Base-by-base conservation (phyloP, 352 stramenopile genomes). In the Phytophthora niederhauseri region DNA sequence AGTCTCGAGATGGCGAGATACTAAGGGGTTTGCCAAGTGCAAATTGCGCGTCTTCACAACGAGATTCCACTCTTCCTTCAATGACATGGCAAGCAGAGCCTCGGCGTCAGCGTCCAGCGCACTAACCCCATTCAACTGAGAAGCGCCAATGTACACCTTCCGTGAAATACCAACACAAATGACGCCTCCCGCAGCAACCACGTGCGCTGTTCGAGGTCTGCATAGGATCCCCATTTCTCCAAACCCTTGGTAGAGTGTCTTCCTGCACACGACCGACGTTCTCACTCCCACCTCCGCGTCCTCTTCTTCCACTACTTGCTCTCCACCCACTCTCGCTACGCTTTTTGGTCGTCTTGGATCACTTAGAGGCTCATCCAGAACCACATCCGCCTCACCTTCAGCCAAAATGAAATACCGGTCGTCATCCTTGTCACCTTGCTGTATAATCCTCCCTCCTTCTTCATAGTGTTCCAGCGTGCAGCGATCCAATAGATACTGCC, bases 211-310 rank as follows among this genome's bases (percentile, higher is more conserved):
- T 22, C 85, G 73, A 15, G 85, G 77, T 36, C 81, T 84, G 15
- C 73, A 78, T 24, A 95, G 70, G 14, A 95, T 72, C 5, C 85
- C 87, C 87, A 95, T 95, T 49, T 95, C 87, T 2, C 85, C 87
- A 64, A 95, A 93, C 31, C 87, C 79, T 64, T 93, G 76, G 36
- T 84, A 93, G 46, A 84, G 45, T 11, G 76, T 76, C 64, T 92
- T 93, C 30, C 78, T 78, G 6, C 78, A 81, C 4, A 90, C 70
- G 17, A 80, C 61, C 2, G 80, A 82, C n/a, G 61, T 70, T 30
- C 56, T 57, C 0, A 77, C 46, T 14, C 46, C 55, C 49, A 28
- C 50, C 28, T 43, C 65, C 19, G 58, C 50, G 45, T 54, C 54
- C 0, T 41, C 55, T 4, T 70, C 50, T 7, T 63, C 45, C 26